Evolutionary conservation across 352 stramenopile species (phyloP).

Genomic region (Pythium monospermum): DNA sequence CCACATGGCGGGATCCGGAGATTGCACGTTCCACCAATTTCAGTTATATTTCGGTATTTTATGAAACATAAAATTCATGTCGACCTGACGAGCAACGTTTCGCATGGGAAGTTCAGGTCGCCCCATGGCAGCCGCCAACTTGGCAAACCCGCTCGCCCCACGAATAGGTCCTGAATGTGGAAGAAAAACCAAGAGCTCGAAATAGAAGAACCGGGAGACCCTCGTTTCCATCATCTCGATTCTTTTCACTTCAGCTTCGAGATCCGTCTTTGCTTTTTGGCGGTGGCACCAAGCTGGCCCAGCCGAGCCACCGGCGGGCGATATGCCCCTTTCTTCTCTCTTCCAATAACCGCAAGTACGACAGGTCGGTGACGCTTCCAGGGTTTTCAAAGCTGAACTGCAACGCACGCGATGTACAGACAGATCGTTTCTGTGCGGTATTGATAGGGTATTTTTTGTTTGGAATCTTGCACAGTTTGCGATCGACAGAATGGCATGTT

Average conservation of each 20-base stretch:
- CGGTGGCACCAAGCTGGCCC: too few species aligned
- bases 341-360: too few species aligned
- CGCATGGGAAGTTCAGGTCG: not conserved
- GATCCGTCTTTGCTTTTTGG: not conserved
- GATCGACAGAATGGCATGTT: too few species aligned
- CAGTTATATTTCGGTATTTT: not conserved
- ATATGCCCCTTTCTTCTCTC: too few species aligned
- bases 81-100: not conserved
- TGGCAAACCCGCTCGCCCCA: not conserved
- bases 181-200: conserved; percentile 6
- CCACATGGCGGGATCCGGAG: not conserved
- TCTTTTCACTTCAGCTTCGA: not conserved
- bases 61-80: not conserved
- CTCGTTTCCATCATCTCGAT: too few species aligned
- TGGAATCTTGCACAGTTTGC: too few species aligned
- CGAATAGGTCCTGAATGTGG: conserved; percentile 18
- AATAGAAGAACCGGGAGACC: conserved; percentile 12
- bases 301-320: too few species aligned
- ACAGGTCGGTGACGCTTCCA: too few species aligned
- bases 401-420: too few species aligned
- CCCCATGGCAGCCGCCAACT: not conserved
- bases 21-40: conserved; percentile 9
- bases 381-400: too few species aligned
- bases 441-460: too few species aligned
- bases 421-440: too few species aligned